Conservation (phyloP, 495 filamentous ascomycete genomes). For the Podospora fimiseda region DNA sequence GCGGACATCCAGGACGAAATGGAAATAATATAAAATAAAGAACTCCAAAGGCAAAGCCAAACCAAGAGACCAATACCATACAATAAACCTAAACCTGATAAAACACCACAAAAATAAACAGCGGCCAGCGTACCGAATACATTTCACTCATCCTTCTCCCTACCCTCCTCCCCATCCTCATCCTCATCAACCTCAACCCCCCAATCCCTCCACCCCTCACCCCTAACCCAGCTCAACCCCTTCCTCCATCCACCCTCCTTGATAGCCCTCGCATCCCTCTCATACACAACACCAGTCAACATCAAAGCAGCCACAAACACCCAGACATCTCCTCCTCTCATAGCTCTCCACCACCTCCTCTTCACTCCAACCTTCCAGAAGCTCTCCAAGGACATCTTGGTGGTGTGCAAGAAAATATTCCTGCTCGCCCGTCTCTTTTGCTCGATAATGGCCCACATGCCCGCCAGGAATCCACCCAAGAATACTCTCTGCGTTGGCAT, state of each 20-base stretch:
- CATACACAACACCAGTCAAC: slow-evolving; percentile 71
- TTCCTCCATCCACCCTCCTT: slow-evolving; percentile 63
- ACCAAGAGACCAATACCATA: no score
- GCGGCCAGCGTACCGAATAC: not conserved
- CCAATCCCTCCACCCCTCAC: slow-evolving; percentile 46
- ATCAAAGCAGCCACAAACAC: slow-evolving; percentile 73
- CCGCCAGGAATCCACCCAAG: slow-evolving; percentile 76
- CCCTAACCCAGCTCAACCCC: slow-evolving; percentile 65
- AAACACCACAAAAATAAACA: not conserved
- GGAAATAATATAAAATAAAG: no score
- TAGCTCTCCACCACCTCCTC: slow-evolving; percentile 71
- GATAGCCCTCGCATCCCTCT: slow-evolving; percentile 60
- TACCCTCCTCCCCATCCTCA: not conserved
- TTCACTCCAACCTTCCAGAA: slow-evolving; percentile 90
- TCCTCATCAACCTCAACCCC: slow-evolving; percentile 29
- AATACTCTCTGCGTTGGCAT: slow-evolving; percentile 82
- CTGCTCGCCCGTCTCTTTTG: slow-evolving; percentile 47
- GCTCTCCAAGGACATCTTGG: slow-evolving; percentile 66
- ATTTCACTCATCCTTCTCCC: not conserved
- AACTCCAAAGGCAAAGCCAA: no score
- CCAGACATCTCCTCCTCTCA: slow-evolving; percentile 75
- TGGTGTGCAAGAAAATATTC: slow-evolving; percentile 62
- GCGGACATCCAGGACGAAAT: not conserved
- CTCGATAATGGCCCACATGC: slow-evolving; percentile 73
- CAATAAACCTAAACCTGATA: not conserved